A percentile compares a stretch with the other conserved stretches of the same genome.
phyloP scores from a whole-genome alignment of 2,329 filamentous ascomycete species.

The Alternaria ethzedia region DNA sequence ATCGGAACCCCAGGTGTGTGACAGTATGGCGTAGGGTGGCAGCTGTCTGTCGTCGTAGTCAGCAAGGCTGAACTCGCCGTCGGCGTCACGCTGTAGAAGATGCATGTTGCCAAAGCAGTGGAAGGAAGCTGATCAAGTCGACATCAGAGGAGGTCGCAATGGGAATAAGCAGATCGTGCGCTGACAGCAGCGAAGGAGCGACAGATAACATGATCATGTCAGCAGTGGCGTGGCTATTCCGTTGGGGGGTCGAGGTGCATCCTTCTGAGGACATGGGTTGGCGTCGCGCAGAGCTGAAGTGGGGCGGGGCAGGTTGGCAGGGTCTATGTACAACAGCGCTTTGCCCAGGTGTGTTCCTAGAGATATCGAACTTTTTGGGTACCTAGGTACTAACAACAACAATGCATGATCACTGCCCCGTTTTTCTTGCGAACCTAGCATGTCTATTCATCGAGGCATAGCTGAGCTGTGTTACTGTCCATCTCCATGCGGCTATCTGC shows the following conservation, averaged over 20 bases:
- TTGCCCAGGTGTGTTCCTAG: no score
- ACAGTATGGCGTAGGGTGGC: slow-evolving; percentile 8
- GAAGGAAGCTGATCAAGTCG: neutral
- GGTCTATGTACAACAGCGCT: no score
- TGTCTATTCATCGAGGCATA: neutral
- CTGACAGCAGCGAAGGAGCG: neutral
- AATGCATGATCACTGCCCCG: no score
- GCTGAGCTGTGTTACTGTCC: neutral
- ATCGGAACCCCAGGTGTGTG: slow-evolving; percentile 13
- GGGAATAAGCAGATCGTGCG: neutral
- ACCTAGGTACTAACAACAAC: no score
- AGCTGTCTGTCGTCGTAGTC: neutral
- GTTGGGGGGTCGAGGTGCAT: neutral
- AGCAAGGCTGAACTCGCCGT: neutral
- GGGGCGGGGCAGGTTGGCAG: neutral
- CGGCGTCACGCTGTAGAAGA: neutral
- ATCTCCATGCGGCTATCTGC: neutral
- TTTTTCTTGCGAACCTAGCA: neutral
- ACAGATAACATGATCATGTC: neutral
- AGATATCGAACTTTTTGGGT: no score
- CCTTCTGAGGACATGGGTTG: neutral
- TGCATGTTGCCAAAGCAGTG: neutral
- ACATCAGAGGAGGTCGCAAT: neutral
- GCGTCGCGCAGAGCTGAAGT: neutral
- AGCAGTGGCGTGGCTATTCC: neutral